Evolutionary conservation across 169 alveolate species (phyloP).

Genomic region (Cryptosporidium sp.): DNA sequence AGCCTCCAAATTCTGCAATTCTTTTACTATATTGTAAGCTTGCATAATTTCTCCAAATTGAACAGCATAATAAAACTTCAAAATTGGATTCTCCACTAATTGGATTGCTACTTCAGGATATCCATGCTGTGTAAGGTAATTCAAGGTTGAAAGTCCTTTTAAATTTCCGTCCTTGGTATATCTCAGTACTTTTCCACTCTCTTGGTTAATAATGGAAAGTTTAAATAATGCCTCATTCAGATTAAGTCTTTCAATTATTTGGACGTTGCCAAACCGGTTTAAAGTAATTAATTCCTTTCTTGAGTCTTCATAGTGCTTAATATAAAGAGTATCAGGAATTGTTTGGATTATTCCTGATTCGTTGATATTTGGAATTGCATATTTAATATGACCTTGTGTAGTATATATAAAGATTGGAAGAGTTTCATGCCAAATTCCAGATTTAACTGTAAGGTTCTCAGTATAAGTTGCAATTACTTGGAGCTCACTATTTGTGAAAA

Average conservation of each 20-base stretch:
- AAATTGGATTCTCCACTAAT: slow-evolving; percentile 81
- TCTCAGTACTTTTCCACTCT: slow-evolving; percentile 76
- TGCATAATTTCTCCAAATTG: slow-evolving; percentile 82
- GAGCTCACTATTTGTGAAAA: slow-evolving; percentile 79
- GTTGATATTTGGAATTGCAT: slow-evolving; percentile 51
- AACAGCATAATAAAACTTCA: slow-evolving; percentile 82
- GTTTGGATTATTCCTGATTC: slow-evolving; percentile 69
- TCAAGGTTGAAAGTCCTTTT: slow-evolving; percentile 80
- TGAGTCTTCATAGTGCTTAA: slow-evolving; percentile 47
- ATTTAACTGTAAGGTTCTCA: slow-evolving; percentile 59
- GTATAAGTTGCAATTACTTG: slow-evolving; percentile 70
- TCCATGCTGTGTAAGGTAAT: slow-evolving; percentile 81
- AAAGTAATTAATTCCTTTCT: slow-evolving; percentile 76
- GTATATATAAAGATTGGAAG: slow-evolving; percentile 63
- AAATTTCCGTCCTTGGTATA: slow-evolving; percentile 76
- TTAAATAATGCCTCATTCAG: slow-evolving; percentile 82
- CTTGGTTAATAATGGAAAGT: slow-evolving; percentile 80
- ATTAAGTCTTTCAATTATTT: slow-evolving; percentile 75
- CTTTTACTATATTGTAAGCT: slow-evolving; percentile 83
- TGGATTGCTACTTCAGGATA: slow-evolving; percentile 83
- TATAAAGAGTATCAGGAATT: slow-evolving; percentile 44
- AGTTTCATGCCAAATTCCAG: slow-evolving; percentile 73
- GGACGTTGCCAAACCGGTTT: slow-evolving; percentile 78
- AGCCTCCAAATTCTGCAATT: slow-evolving; percentile 78
- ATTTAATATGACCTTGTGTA: slow-evolving; percentile 68